phyloP scores from a whole-genome alignment of 768 basidiomycete species.

The Rossbeevera mucosa region DNA sequence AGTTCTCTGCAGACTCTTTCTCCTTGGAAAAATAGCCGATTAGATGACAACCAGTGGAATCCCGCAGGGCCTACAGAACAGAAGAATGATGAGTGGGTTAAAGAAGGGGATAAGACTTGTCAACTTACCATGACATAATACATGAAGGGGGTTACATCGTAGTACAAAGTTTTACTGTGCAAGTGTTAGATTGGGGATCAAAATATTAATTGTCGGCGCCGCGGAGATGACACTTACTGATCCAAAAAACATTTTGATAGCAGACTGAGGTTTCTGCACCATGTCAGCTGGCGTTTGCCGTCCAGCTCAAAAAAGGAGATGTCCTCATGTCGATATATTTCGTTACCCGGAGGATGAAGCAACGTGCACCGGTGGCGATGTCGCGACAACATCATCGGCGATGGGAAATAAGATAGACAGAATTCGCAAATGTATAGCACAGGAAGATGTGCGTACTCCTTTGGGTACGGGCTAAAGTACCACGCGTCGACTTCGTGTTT shows the following conservation, averaged over 20 bases:
- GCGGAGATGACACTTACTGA: slow-evolving; percentile 58
- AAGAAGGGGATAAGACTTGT: slow-evolving; percentile 5
- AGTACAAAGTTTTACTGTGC: slow-evolving; percentile 92
- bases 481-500: slow-evolving; percentile 98
- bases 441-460: slow-evolving; percentile 95
- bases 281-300: slow-evolving; percentile 91
- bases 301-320: slow-evolving; percentile 99
- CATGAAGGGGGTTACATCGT: slow-evolving; percentile 99
- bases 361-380: slow-evolving; percentile 90
- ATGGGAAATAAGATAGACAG: slow-evolving; percentile 90
- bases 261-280: slow-evolving; percentile 95
- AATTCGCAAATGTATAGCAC: slow-evolving; percentile 98
- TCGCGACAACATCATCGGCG: slow-evolving; percentile 83
- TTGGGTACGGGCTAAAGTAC: slow-evolving; percentile 99
- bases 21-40: slow-evolving; percentile 99
- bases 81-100: background rate
- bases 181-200: slow-evolving; percentile 20
- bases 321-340: slow-evolving; percentile 97
- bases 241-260: slow-evolving; percentile 98
- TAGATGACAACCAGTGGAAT: slow-evolving; percentile 86
- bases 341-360: slow-evolving; percentile 95
- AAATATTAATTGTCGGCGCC: background rate
- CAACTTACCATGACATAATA: slow-evolving; percentile 93
- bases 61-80: slow-evolving; percentile 62
- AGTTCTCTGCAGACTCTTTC: slow-evolving; percentile 96